Conservation (phyloP, 805 yeast genomes). For the Lipomyces chichibuensis region DNA sequence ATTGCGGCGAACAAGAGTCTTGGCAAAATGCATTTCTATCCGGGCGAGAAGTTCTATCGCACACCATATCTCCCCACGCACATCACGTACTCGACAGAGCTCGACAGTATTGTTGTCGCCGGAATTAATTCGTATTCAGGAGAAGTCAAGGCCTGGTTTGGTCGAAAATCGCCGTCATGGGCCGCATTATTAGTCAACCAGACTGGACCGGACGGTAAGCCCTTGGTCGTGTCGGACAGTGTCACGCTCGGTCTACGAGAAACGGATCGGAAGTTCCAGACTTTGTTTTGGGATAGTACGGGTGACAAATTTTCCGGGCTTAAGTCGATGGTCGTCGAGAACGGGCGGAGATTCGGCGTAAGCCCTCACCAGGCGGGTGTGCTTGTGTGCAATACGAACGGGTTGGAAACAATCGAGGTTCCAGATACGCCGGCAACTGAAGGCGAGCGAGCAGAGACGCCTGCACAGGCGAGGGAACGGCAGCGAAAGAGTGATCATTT, state of each 20-base stretch:
- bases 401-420: slow-evolving; percentile 31
- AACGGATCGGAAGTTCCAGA: slow-evolving; percentile 32
- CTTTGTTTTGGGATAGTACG: slow-evolving; percentile 30
- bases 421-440: slow-evolving; percentile 13
- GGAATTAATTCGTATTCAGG: slow-evolving; percentile 21
- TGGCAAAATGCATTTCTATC: slow-evolving; percentile 34
- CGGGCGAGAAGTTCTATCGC: slow-evolving; percentile 32
- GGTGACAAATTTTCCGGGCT: slow-evolving; percentile 30
- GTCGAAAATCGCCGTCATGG: slow-evolving; percentile 31
- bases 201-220: slow-evolving; percentile 18
- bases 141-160: slow-evolving; percentile 31
- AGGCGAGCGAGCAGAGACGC: slow-evolving; percentile 6
- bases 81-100: slow-evolving; percentile 31
- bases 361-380: slow-evolving; percentile 33
- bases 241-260: slow-evolving; percentile 24
- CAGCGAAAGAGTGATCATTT: slow-evolving; percentile 19
- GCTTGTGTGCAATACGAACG: slow-evolving; percentile 31
- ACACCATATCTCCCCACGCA: slow-evolving; percentile 33
- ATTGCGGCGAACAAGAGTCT: slow-evolving; percentile 28
- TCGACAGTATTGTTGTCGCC: slow-evolving; percentile 29
- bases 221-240: slow-evolving; percentile 30
- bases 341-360: slow-evolving; percentile 35
- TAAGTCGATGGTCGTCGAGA: slow-evolving; percentile 28
- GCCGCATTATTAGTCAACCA: slow-evolving; percentile 32
- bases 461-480: background rate